phyloP scores from a whole-genome alignment of 148 eudicot genomes.

The Fallopia convolvulus region DNA sequence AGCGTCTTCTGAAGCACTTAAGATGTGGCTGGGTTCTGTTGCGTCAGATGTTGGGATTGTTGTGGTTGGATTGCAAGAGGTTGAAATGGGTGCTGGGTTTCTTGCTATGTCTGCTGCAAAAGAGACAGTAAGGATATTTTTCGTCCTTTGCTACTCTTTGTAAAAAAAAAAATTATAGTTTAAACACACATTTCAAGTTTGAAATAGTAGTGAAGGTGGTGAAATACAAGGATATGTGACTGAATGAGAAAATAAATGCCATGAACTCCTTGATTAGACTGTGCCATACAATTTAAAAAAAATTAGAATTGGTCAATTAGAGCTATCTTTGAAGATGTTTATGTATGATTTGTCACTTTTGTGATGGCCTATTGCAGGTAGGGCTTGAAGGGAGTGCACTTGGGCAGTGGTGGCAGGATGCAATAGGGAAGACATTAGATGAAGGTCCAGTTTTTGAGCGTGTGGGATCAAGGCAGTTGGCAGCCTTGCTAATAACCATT shows the following conservation, averaged over 20 bases:
- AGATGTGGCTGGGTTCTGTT: constrained; percentile 64
- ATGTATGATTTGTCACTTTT: constrained; percentile 14
- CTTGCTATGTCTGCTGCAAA: constrained; percentile 99
- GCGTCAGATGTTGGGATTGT: constrained; percentile 80
- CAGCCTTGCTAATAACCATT: constrained; percentile 85
- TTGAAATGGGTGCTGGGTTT: constrained; percentile 99
- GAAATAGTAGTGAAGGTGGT: background rate
- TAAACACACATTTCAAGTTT: background rate
- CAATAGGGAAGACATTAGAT: constrained; percentile 80
- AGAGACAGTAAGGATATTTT: constrained; percentile 69
- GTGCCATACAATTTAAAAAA: background rate
- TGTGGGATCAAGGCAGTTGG: constrained; percentile 93
- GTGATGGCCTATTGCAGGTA: constrained; percentile 50
- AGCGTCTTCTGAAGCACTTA: constrained; percentile 71
- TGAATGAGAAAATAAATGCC: background rate
- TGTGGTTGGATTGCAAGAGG: constrained; percentile 97
- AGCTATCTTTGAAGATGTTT: background rate
- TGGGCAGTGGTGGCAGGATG: constrained; percentile 95
- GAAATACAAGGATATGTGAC: background rate
- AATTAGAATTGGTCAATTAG: background rate
- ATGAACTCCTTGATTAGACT: background rate
- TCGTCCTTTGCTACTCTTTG: background rate
- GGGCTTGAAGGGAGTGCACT: constrained; percentile 99
- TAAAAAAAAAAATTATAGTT: no score
- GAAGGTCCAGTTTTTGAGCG: constrained; percentile 89